Evolutionary conservation across 2,329 filamentous ascomycete genomes (phyloP), one percentile per base, ranked within the genome.

Genomic region (Exophiala mesophila): DNA sequence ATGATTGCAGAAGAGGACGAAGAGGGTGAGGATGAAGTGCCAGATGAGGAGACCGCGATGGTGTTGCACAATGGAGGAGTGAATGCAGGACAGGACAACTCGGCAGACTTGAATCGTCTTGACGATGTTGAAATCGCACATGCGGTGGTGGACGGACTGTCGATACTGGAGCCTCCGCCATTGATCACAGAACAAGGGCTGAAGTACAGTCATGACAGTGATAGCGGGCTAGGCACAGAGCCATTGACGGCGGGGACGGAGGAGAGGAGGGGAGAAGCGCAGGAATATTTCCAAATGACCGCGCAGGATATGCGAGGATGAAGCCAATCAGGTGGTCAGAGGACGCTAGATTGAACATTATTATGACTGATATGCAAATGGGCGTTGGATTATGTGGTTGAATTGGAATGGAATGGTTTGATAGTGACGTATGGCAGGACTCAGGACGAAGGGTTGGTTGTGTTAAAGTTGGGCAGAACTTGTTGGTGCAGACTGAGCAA

Each of bases 201-300:
- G 18, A 50, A 49, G 39, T 53, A 53, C 20, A n/a, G n/a, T n/a
- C 50, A 51, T 30, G 50, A 45, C 19, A 62, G 55, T 41, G 59
- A 62, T 38, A 60, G 58, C 33, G 59, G 59, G 9, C 43, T 62
- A 16, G 59, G 59, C 15, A 51, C 54, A 3, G 59, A 62, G 37
- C 44, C 56, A 13, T 51, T 47, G 26, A 58, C 52, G 6, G 52
- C 44, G 16, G 47, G 39, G 20, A 41, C 47, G 7, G 50, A 52
- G 18, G 35, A 39, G 33, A 26, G 36, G 8, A 26, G 35, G 3
- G 47, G 47, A 10, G 47, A 48, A 26, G 50, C 47, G 15, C 32
- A 37, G 41, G 49, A 52, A 19, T 54, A 52, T 23, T 54, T 54
- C 32, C 33, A 47, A 24, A 52, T 52, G 49, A 52, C 41, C 19